phyloP scores from a whole-genome alignment of 2,329 filamentous ascomycete species.

The Aspergillus brunneoviolaceus region DNA sequence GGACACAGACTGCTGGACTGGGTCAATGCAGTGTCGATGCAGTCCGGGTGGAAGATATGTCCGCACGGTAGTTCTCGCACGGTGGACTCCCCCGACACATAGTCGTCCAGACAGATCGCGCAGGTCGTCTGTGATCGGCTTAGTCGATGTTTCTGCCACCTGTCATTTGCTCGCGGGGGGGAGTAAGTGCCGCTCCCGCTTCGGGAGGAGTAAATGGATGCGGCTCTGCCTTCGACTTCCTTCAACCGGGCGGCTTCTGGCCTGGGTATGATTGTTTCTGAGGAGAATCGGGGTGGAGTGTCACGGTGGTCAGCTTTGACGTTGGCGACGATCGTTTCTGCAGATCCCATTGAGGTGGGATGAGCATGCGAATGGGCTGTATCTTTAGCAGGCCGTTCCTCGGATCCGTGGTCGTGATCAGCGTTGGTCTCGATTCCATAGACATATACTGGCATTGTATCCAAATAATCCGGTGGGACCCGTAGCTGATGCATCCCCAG shows the following conservation, averaged over 20 bases:
- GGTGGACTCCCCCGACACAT: conserved; percentile 64
- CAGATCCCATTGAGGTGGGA: neutral
- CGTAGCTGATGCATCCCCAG: conserved; percentile 80
- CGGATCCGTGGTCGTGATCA: neutral
- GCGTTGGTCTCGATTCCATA: conserved; percentile 52
- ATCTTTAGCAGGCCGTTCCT: neutral
- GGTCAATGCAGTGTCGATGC: conserved; percentile 80
- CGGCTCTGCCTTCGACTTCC: neutral
- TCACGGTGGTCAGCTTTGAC: neutral
- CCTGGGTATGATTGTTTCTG: neutral
- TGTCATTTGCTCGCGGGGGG: neutral
- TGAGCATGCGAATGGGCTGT: neutral
- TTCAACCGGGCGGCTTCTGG: neutral
- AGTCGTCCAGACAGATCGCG: conserved; percentile 86
- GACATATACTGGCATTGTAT: conserved; percentile 73
- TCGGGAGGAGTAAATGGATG: neutral
- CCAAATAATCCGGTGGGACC: conserved; percentile 69
- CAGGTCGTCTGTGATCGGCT: conserved; percentile 74
- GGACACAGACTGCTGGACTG: conserved; percentile 84
- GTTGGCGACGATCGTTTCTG: neutral
- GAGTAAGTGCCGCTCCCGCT: neutral
- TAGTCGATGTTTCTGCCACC: conserved; percentile 23
- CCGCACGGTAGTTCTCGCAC: conserved; percentile 86
- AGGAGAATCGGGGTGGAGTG: neutral
- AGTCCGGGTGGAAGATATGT: conserved; percentile 91